Base-by-base conservation (phyloP, 768 basidiomycete genomes). In the Russula brevipes region DNA sequence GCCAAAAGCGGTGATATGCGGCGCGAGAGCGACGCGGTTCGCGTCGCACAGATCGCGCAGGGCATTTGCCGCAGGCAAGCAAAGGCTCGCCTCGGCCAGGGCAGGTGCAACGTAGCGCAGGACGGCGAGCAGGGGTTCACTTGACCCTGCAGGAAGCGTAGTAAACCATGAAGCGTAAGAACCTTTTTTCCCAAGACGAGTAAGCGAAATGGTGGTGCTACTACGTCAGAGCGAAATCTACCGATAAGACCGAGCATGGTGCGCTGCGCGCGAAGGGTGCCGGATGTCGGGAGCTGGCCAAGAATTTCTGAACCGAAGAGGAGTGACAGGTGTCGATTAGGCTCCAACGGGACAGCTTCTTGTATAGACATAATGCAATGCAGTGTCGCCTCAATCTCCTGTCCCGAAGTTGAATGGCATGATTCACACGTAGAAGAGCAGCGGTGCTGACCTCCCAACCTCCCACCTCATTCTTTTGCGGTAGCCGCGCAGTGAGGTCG, bases 21-120 rank as follows among this genome's bases (percentile, higher is more conserved):
- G 83, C 2, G 92, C 90, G 12, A 97, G 78, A 10, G 86, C 89
- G n/a, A 79, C 79, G 57, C 95, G 79, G 71, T 97, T 97, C 44
- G 91, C 85, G 73, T 97, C 94, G 69, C 95, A 97, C 3, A 97
- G 74, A 59, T 92, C 88, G 45, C 91, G 85, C 33, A 98, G 79
- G 0, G 92, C 85, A 54, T 87, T 86, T 0, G 94, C 93, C 1
- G 93, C 92, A 8, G 85, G 80, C 0, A 85, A 80, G 70, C 82
- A 89, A 36, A 87, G 78, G 36, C 75, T 73, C 6, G 81, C 81
- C 64, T 91, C 90, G 0, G 83, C 76, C 31, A 95, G 75, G 3
- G 88, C 88, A 16, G 85, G 76, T 0, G 87, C 85, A 35, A 92
- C 85, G 70, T 87, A 91, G 10, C 78, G 79, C 33, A 92, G 79